phyloP scores from a whole-genome alignment of 306 rosid species.

The Cucumis sativus region DNA sequence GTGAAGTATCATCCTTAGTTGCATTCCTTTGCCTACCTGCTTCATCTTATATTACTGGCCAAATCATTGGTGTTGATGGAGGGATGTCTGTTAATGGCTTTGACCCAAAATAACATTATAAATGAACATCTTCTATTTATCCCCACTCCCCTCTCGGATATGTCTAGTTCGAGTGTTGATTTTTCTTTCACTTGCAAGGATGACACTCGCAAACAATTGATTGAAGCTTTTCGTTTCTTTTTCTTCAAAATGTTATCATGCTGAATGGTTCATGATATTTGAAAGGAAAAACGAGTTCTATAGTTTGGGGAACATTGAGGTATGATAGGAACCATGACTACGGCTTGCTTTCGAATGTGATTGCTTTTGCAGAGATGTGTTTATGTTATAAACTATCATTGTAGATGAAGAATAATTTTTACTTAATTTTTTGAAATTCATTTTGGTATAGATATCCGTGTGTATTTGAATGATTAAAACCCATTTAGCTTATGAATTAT shows the following conservation, averaged over 20 bases:
- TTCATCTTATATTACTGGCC: slow-evolving; percentile 66
- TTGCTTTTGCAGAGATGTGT: too few relatives aligned
- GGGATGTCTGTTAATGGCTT: slow-evolving; percentile 45
- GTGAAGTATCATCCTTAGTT: slow-evolving; percentile 54
- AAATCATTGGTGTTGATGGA: slow-evolving; percentile 63
- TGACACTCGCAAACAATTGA: neutral
- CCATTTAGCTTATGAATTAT: too few relatives aligned
- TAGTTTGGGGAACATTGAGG: too few relatives aligned
- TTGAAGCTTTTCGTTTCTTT: neutral
- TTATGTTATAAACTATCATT: too few relatives aligned
- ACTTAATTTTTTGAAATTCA: too few relatives aligned
- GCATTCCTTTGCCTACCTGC: slow-evolving; percentile 78
- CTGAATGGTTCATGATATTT: neutral
- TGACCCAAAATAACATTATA: neutral
- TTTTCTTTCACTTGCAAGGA: neutral
- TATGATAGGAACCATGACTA: too few relatives aligned
- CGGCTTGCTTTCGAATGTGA: too few relatives aligned
- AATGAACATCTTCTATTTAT: neutral
- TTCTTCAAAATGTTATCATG: neutral
- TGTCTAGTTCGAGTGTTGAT: neutral
- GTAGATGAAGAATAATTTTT: too few relatives aligned
- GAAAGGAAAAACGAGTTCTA: neutral
- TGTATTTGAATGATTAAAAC: too few relatives aligned
- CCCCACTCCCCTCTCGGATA: neutral
- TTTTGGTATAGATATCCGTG: too few relatives aligned